Conservation (phyloP, 2,329 filamentous ascomycete genomes). For the Aureobasidium uvarum region DNA sequence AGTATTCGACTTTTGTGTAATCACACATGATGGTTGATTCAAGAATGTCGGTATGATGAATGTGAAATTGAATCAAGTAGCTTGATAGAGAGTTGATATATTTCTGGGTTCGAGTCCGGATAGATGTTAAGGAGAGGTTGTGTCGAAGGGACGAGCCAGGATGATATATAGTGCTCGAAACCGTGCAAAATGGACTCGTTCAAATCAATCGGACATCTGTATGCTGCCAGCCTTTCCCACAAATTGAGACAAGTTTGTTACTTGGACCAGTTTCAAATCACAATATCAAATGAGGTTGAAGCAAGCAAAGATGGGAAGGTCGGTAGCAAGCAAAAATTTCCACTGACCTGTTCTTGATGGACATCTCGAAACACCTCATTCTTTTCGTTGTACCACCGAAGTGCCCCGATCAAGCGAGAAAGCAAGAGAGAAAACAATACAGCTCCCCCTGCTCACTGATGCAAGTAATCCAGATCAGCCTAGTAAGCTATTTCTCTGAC, state of each 20-base stretch:
- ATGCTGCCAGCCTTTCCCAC: slow-evolving; percentile 20
- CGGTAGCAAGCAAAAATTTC: slow-evolving; percentile 13
- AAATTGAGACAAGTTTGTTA: slow-evolving; percentile 19
- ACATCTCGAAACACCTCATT: slow-evolving; percentile 13
- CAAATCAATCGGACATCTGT: background rate
- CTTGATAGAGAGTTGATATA: background rate
- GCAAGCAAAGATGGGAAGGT: background rate
- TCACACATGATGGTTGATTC: slow-evolving; percentile 52
- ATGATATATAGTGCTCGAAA: slow-evolving; percentile 5
- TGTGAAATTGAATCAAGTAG: background rate
- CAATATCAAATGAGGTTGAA: slow-evolving; percentile 2
- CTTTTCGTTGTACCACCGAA: slow-evolving; percentile 12
- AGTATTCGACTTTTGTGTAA: slow-evolving; percentile 59
- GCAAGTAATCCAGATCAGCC: slow-evolving; percentile 11
- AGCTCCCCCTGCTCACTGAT: background rate
- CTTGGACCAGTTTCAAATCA: slow-evolving; percentile 9
- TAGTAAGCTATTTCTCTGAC: background rate
- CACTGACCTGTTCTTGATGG: slow-evolving; percentile 13
- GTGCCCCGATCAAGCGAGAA: slow-evolving; percentile 20
- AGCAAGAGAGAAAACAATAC: background rate
- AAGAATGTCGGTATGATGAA: background rate
- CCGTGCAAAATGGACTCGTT: background rate
- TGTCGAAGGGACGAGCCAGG: background rate
- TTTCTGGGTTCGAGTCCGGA: background rate
- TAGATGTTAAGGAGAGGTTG: background rate